Base-by-base conservation (phyloP, 768 basidiomycete species). In the Pleurotus giganteus region DNA sequence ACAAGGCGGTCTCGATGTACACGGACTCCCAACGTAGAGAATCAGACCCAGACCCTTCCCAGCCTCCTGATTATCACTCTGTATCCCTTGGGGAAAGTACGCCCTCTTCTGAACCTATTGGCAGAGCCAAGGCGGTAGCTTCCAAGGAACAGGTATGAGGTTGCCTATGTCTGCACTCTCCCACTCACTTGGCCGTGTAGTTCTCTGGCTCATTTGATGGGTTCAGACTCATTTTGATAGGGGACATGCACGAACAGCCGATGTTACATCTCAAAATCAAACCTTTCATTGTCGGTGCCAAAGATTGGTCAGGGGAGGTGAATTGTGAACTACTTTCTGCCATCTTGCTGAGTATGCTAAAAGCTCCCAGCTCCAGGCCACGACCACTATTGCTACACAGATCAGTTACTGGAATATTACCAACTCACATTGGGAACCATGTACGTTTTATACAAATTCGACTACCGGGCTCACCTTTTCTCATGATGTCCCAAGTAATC, bases 381-480 rank as follows among this genome's bases (percentile, higher is more conserved):
- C 87, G 4, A 89, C 90, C 1, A 86, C 88, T 0, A 74, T 98
- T 63, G 85, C 87, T 21, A 86, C 85, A 2, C 84, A 87, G 47
- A 88, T 97, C 67, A 93, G 86, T 56, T 99, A 97, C 64, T 99
- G 94, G 92, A 99, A 99, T 69, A 70, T 98, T 47, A 86, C 88
- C 21, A 98, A 97, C 65, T 98, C 97, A 45, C 94, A 98, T 64
- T 99, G 97, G 94, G 97, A 98, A 70, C 96, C 97, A 27, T 68
- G 89, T 90, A 65, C 59, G 86, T 71, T n/a, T 1, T 11, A 53
- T 34, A 27, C 11, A 4, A 45, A 21, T 28, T n/a, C n/a, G n/a
- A 28, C 52, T 37, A n/a, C 32, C 17, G 26, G 19, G 6, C 11
- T 29, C 46, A 55, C 8, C 17, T 3, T n/a, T 51, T 9, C 58